Conservation (phyloP, 78 protist genomes). For the Dictyostelium purpureum region DNA sequence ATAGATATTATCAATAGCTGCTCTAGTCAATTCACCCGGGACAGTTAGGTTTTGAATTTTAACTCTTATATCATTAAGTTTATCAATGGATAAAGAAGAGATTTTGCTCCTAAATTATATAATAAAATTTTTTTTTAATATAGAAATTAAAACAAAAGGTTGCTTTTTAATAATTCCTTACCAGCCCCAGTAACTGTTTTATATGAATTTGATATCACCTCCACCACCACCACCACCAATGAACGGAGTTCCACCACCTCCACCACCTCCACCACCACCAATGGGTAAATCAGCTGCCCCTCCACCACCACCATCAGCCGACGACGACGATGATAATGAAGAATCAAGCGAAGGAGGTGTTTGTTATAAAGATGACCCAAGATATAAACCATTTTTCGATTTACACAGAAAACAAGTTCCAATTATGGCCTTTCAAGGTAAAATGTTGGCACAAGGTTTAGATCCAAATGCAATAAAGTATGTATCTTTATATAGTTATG, state of each 20-base stretch:
- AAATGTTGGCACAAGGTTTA: slow-evolving; percentile 43
- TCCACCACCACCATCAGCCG: slow-evolving; percentile 27
- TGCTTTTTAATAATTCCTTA: background rate
- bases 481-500: too few relatives aligned
- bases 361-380: slow-evolving; percentile 33
- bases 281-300: slow-evolving; percentile 10
- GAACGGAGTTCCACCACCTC: background rate
- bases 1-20: slow-evolving; percentile 24
- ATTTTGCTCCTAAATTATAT: background rate
- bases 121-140: background rate
- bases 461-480: slow-evolving; percentile 42
- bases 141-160: background rate
- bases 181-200: background rate
- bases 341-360: background rate
- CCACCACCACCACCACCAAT: slow-evolving; percentile 80
- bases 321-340: background rate
- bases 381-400: slow-evolving; percentile 51
- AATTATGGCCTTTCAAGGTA: slow-evolving; percentile 17
- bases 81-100: background rate
- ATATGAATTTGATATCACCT: slow-evolving; percentile 12
- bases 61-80: background rate
- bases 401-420: slow-evolving; percentile 19
- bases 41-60: background rate
- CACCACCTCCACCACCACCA: slow-evolving; percentile 62
- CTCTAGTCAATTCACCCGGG: background rate